Conservation (phyloP, 228 moss, liverwort and hornwort species). For the Sphagnum fallax region DNA sequence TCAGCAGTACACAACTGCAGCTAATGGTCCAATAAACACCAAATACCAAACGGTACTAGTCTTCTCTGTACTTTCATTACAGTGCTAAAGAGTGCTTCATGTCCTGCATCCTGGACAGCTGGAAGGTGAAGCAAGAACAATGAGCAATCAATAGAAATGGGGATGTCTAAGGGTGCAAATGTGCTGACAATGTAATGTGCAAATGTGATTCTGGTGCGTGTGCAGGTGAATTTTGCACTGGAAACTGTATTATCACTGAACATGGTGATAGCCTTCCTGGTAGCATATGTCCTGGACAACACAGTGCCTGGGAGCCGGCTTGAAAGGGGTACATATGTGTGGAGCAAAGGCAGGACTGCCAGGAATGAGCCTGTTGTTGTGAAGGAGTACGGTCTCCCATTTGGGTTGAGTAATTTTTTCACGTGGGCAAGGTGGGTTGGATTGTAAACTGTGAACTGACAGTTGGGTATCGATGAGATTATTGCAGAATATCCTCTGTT, state of each 20-base stretch:
- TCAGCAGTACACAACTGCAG: constrained; percentile 63
- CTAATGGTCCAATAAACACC: constrained; percentile 71
- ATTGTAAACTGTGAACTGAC: too few relatives aligned
- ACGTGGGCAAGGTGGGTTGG: constrained; percentile 79
- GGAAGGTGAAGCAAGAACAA: too few relatives aligned
- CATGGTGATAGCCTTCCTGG: constrained; percentile 88
- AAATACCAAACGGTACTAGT: constrained; percentile 10
- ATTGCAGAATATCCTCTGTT: too few relatives aligned
- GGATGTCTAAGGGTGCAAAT: too few relatives aligned
- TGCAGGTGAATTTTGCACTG: constrained; percentile 66
- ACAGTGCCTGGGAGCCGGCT: constrained; percentile 69
- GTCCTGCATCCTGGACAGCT: too few relatives aligned
- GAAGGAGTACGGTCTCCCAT: constrained; percentile 72
- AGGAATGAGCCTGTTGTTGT: constrained; percentile 64
- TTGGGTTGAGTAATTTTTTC: constrained; percentile 69
- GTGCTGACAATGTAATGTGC: too few relatives aligned
- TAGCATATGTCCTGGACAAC: constrained; percentile 74
- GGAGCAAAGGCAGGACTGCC: constrained; percentile 62
- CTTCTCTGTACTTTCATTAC: neutral
- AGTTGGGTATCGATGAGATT: too few relatives aligned
- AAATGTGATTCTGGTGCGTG: too few relatives aligned
- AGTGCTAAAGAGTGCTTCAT: too few relatives aligned
- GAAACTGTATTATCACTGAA: constrained; percentile 77
- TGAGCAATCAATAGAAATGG: too few relatives aligned
- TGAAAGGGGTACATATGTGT: constrained; percentile 66